phyloP scores from a whole-genome alignment of 495 filamentous ascomycete species.

The Hyaloscypha finlandica region DNA sequence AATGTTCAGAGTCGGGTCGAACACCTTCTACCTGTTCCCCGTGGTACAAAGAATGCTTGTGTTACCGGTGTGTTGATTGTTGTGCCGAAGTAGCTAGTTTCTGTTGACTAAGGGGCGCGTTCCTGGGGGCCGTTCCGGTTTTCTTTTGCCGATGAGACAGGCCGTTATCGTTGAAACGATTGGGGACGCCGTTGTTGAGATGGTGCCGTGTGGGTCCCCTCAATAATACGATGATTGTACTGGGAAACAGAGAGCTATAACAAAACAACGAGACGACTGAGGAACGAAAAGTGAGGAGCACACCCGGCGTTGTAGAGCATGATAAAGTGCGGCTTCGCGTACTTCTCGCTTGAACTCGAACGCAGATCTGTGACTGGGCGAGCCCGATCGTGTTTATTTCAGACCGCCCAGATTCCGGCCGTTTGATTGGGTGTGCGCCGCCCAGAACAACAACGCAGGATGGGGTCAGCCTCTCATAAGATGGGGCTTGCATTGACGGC shows the following conservation, averaged over 20 bases:
- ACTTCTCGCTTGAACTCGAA: neutral
- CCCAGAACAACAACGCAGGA: slow-evolving; percentile 5
- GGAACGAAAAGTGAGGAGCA: neutral
- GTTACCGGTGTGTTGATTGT: neutral
- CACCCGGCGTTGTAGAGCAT: neutral
- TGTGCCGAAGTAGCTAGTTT: neutral
- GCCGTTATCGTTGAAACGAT: neutral
- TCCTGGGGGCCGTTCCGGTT: neutral
- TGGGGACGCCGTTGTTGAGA: neutral
- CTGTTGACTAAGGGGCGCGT: slow-evolving; percentile 21
- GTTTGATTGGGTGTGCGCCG: neutral
- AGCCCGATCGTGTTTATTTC: neutral
- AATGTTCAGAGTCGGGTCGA: neutral
- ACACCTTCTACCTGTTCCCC: neutral
- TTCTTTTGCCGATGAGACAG: neutral
- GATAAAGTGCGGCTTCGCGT: neutral
- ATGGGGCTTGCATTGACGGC: slow-evolving; percentile 11
- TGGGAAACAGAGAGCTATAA: neutral
- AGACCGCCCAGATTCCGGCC: neutral
- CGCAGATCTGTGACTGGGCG: neutral
- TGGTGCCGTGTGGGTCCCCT: neutral
- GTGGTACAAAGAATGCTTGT: slow-evolving; percentile 12
- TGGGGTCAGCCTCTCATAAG: neutral
- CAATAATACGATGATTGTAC: neutral
- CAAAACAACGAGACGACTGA: neutral